Base-by-base conservation (phyloP, 495 filamentous ascomycete genomes). In the Penicillium simplicissimum region DNA sequence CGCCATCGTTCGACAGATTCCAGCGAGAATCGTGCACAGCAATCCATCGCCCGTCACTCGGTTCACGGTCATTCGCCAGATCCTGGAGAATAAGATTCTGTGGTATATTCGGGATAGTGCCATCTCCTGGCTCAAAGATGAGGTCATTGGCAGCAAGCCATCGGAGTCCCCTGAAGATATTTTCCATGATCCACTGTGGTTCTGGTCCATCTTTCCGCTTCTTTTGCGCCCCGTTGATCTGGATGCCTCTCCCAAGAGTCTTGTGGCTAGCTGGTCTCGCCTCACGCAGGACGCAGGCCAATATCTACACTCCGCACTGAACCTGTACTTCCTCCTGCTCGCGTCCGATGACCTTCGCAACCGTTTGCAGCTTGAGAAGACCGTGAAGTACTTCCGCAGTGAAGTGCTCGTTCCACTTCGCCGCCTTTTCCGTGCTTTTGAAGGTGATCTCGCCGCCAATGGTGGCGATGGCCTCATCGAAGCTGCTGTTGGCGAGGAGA, bases 121-220 rank as follows among this genome's bases (percentile, higher is more conserved):
- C 0, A 84, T 98, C 11, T 83, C 84, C 25, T 97, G 96, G 90
- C 76, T 97, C 4, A 93, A 93, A 69, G 87, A 93, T 53, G 94
- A 97, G 71, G 83, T 94, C 3, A 76, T 94, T 8, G 53, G 58
- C 14, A 73, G 65, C 25, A 66, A 63, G 59, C 53, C 71, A 7
- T 45, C 66, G 21, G 52, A 65, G 25, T 71, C 59, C 13, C 9
- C 31, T 1, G 51, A 37, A 21, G 71, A 59, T 37, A 57, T 73
- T 17, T 71, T 78, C 67, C 62, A 68, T 57, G 59, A 84, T 37
- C 69, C 71, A 1, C 63, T 75, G 8, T 71, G 84, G 56, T 79
- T 89, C 34, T 94, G 77, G 52, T 80, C 79, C 34, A 64, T 86
- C 15, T 77, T 78, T 52, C 72, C 74, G 4, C 55, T 67, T 1